A percentile compares a stretch with the other conserved stretches of the same genome.
Evolutionary conservation across 148 eudicot species (phyloP).

Genomic region (Chenopodium formosanum): DNA sequence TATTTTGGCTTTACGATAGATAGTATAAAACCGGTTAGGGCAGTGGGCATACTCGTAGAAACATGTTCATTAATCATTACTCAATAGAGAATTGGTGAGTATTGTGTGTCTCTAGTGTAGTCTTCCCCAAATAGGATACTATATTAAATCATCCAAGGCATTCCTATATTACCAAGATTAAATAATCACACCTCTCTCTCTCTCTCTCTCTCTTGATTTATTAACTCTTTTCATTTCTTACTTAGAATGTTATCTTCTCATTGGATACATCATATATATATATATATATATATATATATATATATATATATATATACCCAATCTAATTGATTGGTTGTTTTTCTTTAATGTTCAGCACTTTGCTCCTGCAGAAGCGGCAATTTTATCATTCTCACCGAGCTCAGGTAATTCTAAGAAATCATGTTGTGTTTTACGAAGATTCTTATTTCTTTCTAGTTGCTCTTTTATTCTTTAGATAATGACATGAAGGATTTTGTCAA

Average conservation of each 20-base stretch:
- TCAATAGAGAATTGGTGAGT: neutral
- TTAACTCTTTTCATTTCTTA: too few relatives aligned
- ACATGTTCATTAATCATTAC: neutral
- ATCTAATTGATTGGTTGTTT: constrained; percentile 2
- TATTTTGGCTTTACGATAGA: neutral
- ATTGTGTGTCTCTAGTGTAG: neutral
- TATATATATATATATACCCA: too few relatives aligned
- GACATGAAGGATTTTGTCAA: neutral
- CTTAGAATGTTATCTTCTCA: too few relatives aligned
- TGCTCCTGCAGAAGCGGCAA: constrained; percentile 78
- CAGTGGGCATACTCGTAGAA: neutral
- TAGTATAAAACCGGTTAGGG: neutral
- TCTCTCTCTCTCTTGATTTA: too few relatives aligned
- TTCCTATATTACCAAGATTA: neutral
- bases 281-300: too few relatives aligned
- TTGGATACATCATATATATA: too few relatives aligned
- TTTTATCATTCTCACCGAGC: constrained; percentile 99
- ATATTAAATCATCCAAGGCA: neutral
- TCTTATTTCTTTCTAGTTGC: neutral
- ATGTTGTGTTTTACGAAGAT: neutral
- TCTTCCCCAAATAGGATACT: neutral
- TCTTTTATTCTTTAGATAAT: neutral
- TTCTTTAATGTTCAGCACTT: constrained; percentile 47
- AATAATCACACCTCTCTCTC: too few relatives aligned
- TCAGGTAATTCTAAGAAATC: constrained; percentile 48